These are phyloP conservation scores for Pythium volutum DNA, from an alignment of 352 stramenopile genomes.

Conservation along the genomic window DNA sequence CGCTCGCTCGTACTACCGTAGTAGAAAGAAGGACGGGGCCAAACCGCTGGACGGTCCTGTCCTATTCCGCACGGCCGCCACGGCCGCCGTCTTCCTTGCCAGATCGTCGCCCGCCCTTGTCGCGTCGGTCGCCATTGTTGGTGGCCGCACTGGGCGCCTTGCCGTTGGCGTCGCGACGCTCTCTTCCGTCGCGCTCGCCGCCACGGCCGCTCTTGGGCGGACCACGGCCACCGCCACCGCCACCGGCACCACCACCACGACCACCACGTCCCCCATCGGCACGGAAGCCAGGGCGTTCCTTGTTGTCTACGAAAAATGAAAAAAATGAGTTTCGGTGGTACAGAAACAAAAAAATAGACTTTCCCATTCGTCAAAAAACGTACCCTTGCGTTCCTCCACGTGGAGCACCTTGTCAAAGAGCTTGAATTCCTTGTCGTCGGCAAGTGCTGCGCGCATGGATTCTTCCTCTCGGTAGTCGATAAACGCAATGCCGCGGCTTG, in stretches of 20 bases:
- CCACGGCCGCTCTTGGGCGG: conserved; percentile 38
- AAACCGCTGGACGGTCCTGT: neutral
- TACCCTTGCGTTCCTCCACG: conserved; percentile 78
- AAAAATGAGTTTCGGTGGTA: no score
- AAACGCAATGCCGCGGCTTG: conserved; percentile 69
- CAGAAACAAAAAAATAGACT: no score
- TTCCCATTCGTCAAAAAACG: conserved; percentile 3
- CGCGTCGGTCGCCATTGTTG: conserved; percentile 39
- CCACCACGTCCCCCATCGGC: conserved; percentile 41
- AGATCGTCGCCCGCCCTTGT: conserved; percentile 64
- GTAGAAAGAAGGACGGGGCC: no score
- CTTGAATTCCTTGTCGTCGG: conserved; percentile 63
- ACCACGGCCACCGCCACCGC: conserved; percentile 46
- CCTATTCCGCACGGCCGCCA: conserved; percentile 48
- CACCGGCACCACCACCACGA: conserved; percentile 39
- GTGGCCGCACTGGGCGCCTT: conserved; percentile 23
- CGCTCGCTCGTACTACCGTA: no score
- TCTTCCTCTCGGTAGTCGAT: conserved; percentile 81
- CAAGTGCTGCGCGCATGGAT: conserved; percentile 69
- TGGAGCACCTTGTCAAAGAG: conserved; percentile 72
- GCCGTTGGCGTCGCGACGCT: conserved; percentile 27
- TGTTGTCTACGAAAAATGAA: no score
- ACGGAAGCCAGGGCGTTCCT: conserved; percentile 55
- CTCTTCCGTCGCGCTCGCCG: conserved; percentile 60
- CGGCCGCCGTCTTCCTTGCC: conserved; percentile 57